Percentiles rank a stretch among this genome's conserved stretches.
Evolutionary conservation across 345 rosid species (phyloP).

Genomic region (Reutealis trisperma): DNA sequence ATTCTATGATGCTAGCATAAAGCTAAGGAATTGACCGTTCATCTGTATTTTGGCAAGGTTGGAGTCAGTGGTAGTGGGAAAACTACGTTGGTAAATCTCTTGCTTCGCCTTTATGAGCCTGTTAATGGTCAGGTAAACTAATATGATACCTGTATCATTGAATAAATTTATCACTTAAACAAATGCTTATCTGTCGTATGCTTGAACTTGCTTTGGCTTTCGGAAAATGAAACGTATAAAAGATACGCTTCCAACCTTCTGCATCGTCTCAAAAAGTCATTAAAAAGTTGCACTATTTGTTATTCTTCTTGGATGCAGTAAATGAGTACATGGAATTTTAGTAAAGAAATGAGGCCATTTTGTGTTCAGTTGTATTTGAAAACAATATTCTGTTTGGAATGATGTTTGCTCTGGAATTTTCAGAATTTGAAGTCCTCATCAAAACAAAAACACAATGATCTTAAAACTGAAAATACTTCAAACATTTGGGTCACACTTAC

Average conservation of each 20-base stretch:
- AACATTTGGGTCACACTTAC: neutral
- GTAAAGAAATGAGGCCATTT: neutral
- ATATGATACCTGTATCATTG: neutral
- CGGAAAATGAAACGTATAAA: neutral
- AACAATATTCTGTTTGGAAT: neutral
- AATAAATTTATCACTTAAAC: neutral
- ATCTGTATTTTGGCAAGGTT: conserved; percentile 45
- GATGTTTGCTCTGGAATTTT: neutral
- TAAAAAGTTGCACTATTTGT: neutral
- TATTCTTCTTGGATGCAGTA: neutral
- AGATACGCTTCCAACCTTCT: neutral
- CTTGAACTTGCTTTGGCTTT: neutral
- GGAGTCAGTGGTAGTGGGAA: conserved; percentile 99
- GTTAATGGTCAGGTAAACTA: conserved; percentile 70
- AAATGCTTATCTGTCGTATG: neutral
- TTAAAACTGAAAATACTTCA: too few relatives aligned
- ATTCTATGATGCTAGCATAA: conserved; percentile 9
- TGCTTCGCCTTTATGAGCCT: conserved; percentile 90
- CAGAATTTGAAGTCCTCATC: neutral
- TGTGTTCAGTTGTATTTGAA: neutral
- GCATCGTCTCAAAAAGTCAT: neutral
- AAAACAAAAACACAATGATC: neutral
- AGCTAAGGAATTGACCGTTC: neutral
- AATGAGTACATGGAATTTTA: neutral
- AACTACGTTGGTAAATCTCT: conserved; percentile 83